phyloP scores from a whole-genome alignment of 352 stramenopile genomes.

The Globisporangium parvum region DNA sequence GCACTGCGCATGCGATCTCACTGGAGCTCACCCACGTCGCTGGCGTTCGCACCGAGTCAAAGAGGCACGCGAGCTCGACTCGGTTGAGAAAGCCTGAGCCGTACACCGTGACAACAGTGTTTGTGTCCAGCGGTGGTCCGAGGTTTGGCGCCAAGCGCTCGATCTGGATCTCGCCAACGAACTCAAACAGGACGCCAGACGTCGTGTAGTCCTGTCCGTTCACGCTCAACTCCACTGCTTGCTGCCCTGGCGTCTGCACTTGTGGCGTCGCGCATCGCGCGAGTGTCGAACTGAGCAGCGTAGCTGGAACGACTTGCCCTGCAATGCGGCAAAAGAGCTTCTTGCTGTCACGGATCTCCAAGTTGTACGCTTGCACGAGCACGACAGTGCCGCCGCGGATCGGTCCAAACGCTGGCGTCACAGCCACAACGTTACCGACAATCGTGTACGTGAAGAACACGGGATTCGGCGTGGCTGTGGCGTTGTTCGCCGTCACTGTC shows the following conservation, averaged over 20 bases:
- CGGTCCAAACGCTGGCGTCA: constrained; percentile 45
- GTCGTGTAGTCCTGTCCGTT: constrained; percentile 52
- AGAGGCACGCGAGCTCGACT: constrained; percentile 43
- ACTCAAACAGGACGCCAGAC: constrained; percentile 40
- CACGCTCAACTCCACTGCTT: constrained; percentile 47
- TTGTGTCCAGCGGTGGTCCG: constrained; percentile 43
- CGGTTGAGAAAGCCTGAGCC: constrained; percentile 57
- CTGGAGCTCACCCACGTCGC: constrained; percentile 41
- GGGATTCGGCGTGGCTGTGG: constrained; percentile 45
- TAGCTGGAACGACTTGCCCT: constrained; percentile 15
- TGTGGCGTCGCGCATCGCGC: constrained; percentile 45
- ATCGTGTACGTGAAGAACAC: constrained; percentile 81
- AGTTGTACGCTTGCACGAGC: constrained; percentile 50
- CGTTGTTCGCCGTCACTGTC: constrained; percentile 68
- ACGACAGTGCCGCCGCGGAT: constrained; percentile 46
- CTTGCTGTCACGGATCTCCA: constrained; percentile 33
- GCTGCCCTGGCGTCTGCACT: constrained; percentile 15
- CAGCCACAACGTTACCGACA: constrained; percentile 35
- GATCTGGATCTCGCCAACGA: constrained; percentile 36
- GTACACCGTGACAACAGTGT: constrained; percentile 56
- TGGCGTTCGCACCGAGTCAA: constrained; percentile 26
- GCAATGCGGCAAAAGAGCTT: constrained; percentile 46
- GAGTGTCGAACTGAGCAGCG: constrained; percentile 26
- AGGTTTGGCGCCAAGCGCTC: constrained; percentile 39
- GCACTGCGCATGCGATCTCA: constrained; percentile 56